Evolutionary conservation across 352 stramenopile species (phyloP).

Genomic region (Pythium aquatile): DNA sequence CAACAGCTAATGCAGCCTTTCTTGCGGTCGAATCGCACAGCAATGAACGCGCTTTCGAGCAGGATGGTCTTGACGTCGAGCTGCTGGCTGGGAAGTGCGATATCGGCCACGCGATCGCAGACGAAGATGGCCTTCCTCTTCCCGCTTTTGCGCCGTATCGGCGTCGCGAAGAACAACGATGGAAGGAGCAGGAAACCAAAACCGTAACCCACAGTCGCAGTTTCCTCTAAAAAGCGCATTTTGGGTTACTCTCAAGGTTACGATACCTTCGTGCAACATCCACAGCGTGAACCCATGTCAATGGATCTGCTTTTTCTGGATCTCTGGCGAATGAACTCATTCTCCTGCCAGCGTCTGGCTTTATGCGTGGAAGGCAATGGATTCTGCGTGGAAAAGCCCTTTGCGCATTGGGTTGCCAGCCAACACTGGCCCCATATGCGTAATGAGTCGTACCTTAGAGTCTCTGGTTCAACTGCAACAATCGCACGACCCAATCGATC

Average conservation of each 20-base stretch:
- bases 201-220: not conserved
- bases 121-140: not conserved
- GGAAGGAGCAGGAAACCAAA: constrained; percentile 3
- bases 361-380: not conserved
- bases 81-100: not conserved
- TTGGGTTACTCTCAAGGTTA: not conserved
- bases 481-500: not conserved
- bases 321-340: constrained; percentile 1
- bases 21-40: not conserved
- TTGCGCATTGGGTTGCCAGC: not conserved
- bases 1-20: not conserved
- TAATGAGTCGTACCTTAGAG: not conserved
- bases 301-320: not conserved
- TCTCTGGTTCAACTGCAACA: not conserved
- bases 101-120: constrained; percentile 14
- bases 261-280: not conserved
- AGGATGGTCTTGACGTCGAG: not conserved
- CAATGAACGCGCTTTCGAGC: not conserved
- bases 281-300: not conserved
- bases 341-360: not conserved
- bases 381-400: not conserved
- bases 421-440: not conserved
- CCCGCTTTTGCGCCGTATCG: not conserved
- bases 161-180: constrained; percentile 18
- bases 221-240: not conserved